Conservation (phyloP, 2,329 filamentous ascomycete species). For the Exophiala alcalophila region DNA sequence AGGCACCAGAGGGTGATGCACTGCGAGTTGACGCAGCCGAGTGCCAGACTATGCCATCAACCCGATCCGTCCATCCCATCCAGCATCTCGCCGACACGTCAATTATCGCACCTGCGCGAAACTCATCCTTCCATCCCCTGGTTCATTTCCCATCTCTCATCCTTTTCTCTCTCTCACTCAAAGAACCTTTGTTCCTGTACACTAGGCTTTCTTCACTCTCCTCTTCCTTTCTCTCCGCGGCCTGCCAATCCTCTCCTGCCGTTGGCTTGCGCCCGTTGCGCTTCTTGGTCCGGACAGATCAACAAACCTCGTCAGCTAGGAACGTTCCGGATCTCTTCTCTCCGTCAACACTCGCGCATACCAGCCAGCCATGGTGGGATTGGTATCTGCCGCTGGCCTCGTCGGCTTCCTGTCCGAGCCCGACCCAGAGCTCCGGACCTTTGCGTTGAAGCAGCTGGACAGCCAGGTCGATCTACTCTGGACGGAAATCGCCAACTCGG, state of each 20-base stretch:
- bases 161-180: constrained; percentile 9
- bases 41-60: too few species aligned
- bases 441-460: constrained; percentile 91
- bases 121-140: constrained; percentile 14
- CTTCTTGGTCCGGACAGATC: constrained; percentile 14
- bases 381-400: constrained; percentile 90
- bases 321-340: too few species aligned
- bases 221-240: constrained; percentile 8
- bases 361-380: constrained; percentile 71
- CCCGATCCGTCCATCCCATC: too few species aligned
- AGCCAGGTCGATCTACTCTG: constrained; percentile 95
- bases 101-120: constrained; percentile 17
- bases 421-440: constrained; percentile 89
- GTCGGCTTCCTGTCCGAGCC: constrained; percentile 94
- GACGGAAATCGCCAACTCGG: constrained; percentile 90
- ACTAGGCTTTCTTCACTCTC: constrained; percentile 24
- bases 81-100: constrained; percentile 1
- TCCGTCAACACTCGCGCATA: too few species aligned
- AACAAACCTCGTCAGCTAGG: too few species aligned
- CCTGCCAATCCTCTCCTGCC: background rate
- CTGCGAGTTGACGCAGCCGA: too few species aligned
- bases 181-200: constrained; percentile 24
- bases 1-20: constrained; percentile 8
- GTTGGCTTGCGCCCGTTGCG: constrained; percentile 9
- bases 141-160: constrained; percentile 3